Evolutionary conservation across 805 yeast genomes (phyloP).

Genomic region (Grigorovia humatica): DNA sequence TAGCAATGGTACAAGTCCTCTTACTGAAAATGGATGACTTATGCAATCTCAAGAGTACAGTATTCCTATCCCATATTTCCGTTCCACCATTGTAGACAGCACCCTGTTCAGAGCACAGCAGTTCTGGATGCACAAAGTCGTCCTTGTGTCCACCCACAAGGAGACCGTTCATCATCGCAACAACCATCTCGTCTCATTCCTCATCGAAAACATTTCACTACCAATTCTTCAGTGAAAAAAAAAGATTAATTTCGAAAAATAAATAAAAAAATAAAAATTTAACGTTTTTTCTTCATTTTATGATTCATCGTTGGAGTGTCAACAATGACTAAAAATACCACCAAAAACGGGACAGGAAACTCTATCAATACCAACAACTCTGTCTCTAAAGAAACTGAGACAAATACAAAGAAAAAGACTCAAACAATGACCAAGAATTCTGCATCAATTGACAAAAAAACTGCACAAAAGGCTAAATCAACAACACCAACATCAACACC

Average conservation of each 20-base stretch:
- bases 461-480: background rate
- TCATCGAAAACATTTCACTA: too few relatives aligned
- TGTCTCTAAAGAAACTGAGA: too few relatives aligned
- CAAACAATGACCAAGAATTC: background rate
- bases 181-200: too few relatives aligned
- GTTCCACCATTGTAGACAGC: background rate
- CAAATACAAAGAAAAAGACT: background rate
- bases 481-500: background rate
- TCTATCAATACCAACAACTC: too few relatives aligned
- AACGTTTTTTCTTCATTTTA: too few relatives aligned
- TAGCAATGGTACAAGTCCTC: conserved; percentile 3
- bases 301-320: background rate
- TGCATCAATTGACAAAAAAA: too few relatives aligned
- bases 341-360: background rate
- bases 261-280: too few relatives aligned
- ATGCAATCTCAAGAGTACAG: background rate
- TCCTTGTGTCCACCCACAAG: background rate
- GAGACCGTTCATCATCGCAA: background rate
- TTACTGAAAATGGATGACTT: conserved; percentile 1
- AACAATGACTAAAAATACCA: background rate
- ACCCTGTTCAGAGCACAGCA: background rate
- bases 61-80: background rate
- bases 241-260: too few relatives aligned
- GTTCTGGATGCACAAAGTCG: background rate
- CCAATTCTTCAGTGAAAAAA: too few relatives aligned